Evolutionary conservation across 1,284 basidiomycete genomes (phyloP).

Genomic region (Mycosarcoma mackinlayi): DNA sequence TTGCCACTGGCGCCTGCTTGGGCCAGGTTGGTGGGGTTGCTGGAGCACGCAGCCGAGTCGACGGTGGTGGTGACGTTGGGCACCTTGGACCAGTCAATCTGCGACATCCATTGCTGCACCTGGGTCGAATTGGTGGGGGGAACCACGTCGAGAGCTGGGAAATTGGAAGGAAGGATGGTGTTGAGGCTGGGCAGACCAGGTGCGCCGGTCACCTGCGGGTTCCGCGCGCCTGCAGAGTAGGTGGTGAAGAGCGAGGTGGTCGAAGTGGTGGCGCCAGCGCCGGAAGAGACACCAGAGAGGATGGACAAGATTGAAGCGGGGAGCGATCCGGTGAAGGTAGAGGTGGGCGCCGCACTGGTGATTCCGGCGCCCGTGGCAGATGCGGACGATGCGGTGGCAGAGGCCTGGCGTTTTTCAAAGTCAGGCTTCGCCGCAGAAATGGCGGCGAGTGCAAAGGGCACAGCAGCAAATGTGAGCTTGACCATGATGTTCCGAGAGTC

Average conservation of each 20-base stretch:
- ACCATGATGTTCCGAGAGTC: conserved; percentile 40
- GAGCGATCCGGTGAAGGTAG: conserved; percentile 53
- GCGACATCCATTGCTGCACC: conserved; percentile 79
- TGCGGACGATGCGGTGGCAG: conserved; percentile 13
- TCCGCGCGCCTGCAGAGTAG: conserved; percentile 50
- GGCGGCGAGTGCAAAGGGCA: conserved; percentile 41
- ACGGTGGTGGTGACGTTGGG: conserved; percentile 76
- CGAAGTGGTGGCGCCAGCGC: conserved; percentile 40
- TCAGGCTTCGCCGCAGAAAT: conserved; percentile 26
- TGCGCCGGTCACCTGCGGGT: conserved; percentile 57
- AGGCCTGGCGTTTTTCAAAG: conserved; percentile 38
- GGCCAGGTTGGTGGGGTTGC: conserved; percentile 74
- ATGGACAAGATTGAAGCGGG: conserved; percentile 50
- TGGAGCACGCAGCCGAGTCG: conserved; percentile 75
- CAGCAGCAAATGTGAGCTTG: conserved; percentile 33
- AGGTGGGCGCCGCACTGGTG: conserved; percentile 38
- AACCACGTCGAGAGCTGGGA: conserved; percentile 77
- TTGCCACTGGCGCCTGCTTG: conserved; percentile 73
- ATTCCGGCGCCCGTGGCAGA: too few relatives aligned
- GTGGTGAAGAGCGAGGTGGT: conserved; percentile 54
- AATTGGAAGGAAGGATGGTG: conserved; percentile 70
- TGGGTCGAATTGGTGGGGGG: conserved; percentile 78
- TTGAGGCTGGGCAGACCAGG: conserved; percentile 52
- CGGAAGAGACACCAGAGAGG: conserved; percentile 53
- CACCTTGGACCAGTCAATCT: conserved; percentile 75